Evolutionary conservation across 2,329 filamentous ascomycete genomes (phyloP).

Genomic region (Pseudocercospora macadamiae): DNA sequence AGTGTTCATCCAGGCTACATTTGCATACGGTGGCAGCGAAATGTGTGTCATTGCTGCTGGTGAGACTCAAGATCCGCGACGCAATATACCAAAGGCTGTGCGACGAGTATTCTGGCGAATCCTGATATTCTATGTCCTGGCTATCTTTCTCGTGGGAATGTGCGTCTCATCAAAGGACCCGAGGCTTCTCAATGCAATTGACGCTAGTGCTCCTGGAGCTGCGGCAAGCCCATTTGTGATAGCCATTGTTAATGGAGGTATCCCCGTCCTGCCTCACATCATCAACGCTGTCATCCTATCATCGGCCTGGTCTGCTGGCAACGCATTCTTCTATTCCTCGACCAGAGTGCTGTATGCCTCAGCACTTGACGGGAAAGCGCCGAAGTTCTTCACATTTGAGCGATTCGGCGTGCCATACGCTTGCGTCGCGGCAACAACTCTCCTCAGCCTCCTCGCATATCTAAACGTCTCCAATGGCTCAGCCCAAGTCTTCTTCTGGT

Average conservation of each 20-base stretch:
- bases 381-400: slow-evolving; percentile 55
- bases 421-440: slow-evolving; percentile 45
- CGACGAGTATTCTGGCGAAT: slow-evolving; percentile 51
- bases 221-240: slow-evolving; percentile 59
- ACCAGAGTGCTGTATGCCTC: slow-evolving; percentile 58
- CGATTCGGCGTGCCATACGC: slow-evolving; percentile 57
- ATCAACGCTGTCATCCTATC: slow-evolving; percentile 72
- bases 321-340: slow-evolving; percentile 58
- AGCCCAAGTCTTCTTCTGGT: slow-evolving; percentile 66
- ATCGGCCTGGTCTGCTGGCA: slow-evolving; percentile 63
- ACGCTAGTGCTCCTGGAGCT: slow-evolving; percentile 40
- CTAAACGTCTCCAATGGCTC: slow-evolving; percentile 67
- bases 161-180: slow-evolving; percentile 47
- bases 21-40: slow-evolving; percentile 37
- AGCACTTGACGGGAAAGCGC: slow-evolving; percentile 68
- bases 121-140: slow-evolving; percentile 48
- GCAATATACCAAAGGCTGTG: slow-evolving; percentile 42
- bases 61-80: slow-evolving; percentile 32
- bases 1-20: slow-evolving; percentile 38
- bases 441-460: slow-evolving; percentile 54
- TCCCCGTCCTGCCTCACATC: slow-evolving; percentile 64
- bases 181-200: slow-evolving; percentile 31
- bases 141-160: slow-evolving; percentile 42
- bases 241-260: slow-evolving; percentile 62
- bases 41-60: slow-evolving; percentile 46